Evolutionary conservation across 208 protist species (phyloP), one percentile per base, ranked within the genome.

Genomic region (Phytomonas sp.): DNA sequence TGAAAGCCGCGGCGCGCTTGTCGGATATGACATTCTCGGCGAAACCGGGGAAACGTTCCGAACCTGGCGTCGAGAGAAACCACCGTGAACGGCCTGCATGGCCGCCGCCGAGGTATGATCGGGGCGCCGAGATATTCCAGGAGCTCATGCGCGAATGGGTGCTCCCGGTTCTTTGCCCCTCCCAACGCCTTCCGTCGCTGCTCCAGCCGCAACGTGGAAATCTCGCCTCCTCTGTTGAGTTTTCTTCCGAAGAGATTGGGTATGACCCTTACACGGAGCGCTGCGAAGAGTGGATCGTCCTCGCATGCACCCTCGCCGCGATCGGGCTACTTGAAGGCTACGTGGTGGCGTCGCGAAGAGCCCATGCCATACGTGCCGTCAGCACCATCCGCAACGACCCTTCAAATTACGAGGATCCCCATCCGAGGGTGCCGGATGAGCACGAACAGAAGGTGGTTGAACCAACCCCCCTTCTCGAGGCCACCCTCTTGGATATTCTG

Each of bases 1-100:
- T 91, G 26, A 73, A 83, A 72, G 77, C 86, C 17, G 80, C 82
- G 0, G 20, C 83, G 5, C 5, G 59, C 36, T 31, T 67, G 15
- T 60, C 59, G 6, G 62, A 60, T 4, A 23, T 64, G 40, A 15
- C 40, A 1, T 51, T 51, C 20, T 51, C 40, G 13, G 3, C 40
- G 9, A 6, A 15, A 51, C 40, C 4, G 40, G 9, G 40, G 13
- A 20, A 51, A 15, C 20, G 13, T 3, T 51, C 40, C 7, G 40
- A 51, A 6, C 40, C 40, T 51, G 9, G 7, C 40, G 13, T 20
- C 13, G 40, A 6, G 40, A 17, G 40, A 20, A 15, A 15, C 2
- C 40, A 15, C 20, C 40, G 40, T 51, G 40, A 51, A 51, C 2
- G 9, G 9, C 40, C 13, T 1, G 40, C 9, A 2, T 51, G 13